These are phyloP conservation scores for Solanum rostratum DNA, from an alignment of 257 asterid genomes.

Conservation along the genomic window DNA sequence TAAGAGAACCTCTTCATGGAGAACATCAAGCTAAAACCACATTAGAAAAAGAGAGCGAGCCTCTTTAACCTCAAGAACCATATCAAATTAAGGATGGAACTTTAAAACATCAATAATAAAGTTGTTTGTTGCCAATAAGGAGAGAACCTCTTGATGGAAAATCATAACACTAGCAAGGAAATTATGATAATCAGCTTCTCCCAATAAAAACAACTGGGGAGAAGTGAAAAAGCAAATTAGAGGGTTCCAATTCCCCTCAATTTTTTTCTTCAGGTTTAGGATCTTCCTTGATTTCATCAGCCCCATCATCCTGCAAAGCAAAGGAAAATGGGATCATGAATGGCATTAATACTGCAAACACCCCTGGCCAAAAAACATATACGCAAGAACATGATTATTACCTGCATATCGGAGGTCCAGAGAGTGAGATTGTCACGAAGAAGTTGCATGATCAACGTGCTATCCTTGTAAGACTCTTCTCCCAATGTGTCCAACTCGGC, in stretches of 20 bases:
- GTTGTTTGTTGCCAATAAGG: neutral
- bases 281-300: slow-evolving; percentile 70
- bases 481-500: slow-evolving; percentile 83
- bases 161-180: neutral
- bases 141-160: neutral
- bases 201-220: slow-evolving; percentile 8
- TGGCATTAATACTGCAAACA: neutral
- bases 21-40: neutral
- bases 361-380: neutral
- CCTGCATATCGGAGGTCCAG: slow-evolving; percentile 89
- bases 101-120: neutral
- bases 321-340: neutral
- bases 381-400: neutral
- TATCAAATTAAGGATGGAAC: neutral
- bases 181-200: slow-evolving; percentile 14
- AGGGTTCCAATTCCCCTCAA: slow-evolving; percentile 7
- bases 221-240: slow-evolving; percentile 1
- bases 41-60: neutral
- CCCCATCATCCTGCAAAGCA: slow-evolving; percentile 51
- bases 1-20: neutral
- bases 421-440: slow-evolving; percentile 80
- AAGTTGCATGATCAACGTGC: slow-evolving; percentile 91
- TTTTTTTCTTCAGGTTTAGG: slow-evolving; percentile 41
- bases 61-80: neutral
- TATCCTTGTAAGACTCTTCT: slow-evolving; percentile 96